These are phyloP conservation scores for Cryptococcus sp. DNA, from an alignment of 1,284 basidiomycete species.

Conservation along the genomic window DNA sequence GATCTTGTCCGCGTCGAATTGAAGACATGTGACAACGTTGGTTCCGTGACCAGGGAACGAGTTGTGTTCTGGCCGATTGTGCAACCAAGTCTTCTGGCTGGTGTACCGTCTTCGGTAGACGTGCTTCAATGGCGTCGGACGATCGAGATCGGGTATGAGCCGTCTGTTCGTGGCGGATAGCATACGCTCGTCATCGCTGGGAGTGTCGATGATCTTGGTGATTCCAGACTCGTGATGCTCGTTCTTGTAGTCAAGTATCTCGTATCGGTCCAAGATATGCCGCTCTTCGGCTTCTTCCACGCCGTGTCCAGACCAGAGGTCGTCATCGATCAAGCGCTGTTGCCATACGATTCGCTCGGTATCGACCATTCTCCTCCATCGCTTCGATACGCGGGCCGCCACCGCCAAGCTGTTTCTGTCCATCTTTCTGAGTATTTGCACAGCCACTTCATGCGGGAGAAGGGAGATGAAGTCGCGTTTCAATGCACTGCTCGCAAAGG, in stretches of 20 bases:
- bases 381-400: constrained; percentile 42
- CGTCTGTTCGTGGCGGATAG: constrained; percentile 7
- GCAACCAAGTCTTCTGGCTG: constrained; percentile 61
- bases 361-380: constrained; percentile 50
- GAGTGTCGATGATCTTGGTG: constrained; percentile 25
- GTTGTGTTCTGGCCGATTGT: constrained; percentile 59
- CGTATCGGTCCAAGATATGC: constrained; percentile 36
- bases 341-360: constrained; percentile 47
- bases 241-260: constrained; percentile 34
- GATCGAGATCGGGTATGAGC: constrained; percentile 14
- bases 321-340: constrained; percentile 43
- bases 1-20: constrained; percentile 89
- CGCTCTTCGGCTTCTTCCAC: constrained; percentile 51
- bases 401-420: constrained; percentile 38
- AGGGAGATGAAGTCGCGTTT: constrained; percentile 50
- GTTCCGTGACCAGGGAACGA: constrained; percentile 84
- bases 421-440: constrained; percentile 47
- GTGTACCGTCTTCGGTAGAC: constrained; percentile 55
- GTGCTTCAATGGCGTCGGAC: constrained; percentile 46
- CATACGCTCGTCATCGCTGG: constrained; percentile 41
- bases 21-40: constrained; percentile 87
- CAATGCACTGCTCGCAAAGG: constrained; percentile 45
- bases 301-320: constrained; percentile 44
- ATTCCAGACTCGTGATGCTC: constrained; percentile 8
- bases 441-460: constrained; percentile 50